Evolutionary conservation across 2,329 filamentous ascomycete species (phyloP).

Genomic region (Aurifilum marmelostoma): DNA sequence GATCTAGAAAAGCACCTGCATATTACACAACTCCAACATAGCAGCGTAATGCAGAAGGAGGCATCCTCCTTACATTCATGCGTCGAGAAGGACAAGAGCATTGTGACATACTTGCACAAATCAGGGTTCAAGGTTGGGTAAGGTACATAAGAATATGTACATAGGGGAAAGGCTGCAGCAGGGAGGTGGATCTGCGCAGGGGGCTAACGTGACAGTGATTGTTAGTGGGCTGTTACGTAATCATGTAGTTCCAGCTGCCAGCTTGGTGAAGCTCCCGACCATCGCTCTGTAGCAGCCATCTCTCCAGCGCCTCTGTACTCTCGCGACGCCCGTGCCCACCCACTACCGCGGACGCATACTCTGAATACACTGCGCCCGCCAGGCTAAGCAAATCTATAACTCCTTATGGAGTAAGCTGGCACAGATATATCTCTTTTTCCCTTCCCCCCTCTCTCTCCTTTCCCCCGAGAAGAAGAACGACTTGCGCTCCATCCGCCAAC

Average conservation of each 20-base stretch:
- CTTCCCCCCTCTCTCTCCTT: not conserved
- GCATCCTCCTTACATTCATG: too few species aligned
- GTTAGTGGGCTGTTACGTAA: not conserved
- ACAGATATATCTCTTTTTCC: not conserved
- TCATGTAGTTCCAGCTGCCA: not conserved
- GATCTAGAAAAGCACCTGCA: too few species aligned
- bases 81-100: too few species aligned
- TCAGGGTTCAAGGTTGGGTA: too few species aligned
- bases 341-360: not conserved
- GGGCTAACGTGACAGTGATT: not conserved
- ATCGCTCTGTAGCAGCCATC: not conserved
- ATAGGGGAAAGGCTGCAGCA: too few species aligned
- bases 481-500: constrained; percentile 19
- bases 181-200: too few species aligned
- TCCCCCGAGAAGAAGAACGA: constrained; percentile 12
- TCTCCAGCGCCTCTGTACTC: too few species aligned
- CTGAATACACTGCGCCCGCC: not conserved
- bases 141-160: too few species aligned
- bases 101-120: too few species aligned
- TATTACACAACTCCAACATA: too few species aligned
- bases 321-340: not conserved
- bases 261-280: not conserved
- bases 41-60: too few species aligned
- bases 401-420: constrained; percentile 24
- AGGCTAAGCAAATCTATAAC: not conserved